phyloP scores from a whole-genome alignment of 495 filamentous ascomycete species.

The Astrocystis sublimbata region DNA sequence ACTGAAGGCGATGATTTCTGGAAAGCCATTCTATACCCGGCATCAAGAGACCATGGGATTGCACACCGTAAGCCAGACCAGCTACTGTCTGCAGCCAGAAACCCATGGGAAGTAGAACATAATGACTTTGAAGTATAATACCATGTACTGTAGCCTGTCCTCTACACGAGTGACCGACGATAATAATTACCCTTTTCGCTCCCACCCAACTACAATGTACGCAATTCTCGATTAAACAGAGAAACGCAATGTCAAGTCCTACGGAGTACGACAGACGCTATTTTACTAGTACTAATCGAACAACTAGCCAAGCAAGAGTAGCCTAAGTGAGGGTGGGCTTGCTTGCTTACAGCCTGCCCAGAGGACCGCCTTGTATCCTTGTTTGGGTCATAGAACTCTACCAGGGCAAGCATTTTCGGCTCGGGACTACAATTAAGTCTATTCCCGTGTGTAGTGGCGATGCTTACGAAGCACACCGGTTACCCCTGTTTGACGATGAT shows the following conservation, averaged over 20 bases:
- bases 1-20: neutral
- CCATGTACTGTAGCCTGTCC: too few species aligned
- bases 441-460: neutral
- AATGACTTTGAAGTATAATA: neutral
- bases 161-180: too few species aligned
- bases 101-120: neutral
- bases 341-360: neutral
- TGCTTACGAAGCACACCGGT: neutral
- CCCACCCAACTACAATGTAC: neutral
- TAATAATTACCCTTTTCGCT: neutral
- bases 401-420: neutral
- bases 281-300: too few species aligned
- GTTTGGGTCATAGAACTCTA: neutral
- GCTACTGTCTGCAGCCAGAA: neutral
- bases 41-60: too few species aligned
- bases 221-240: neutral
- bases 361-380: neutral
- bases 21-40: neutral
- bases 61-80: neutral
- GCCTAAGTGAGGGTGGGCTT: neutral
- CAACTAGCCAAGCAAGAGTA: neutral
- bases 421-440: neutral
- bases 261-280: too few species aligned
- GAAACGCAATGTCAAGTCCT: neutral
- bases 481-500: conserved; percentile 1